These are phyloP conservation scores for Penicillium sp. DNA, from an alignment of 2,329 filamentous ascomycete species.

Conservation along the genomic window DNA sequence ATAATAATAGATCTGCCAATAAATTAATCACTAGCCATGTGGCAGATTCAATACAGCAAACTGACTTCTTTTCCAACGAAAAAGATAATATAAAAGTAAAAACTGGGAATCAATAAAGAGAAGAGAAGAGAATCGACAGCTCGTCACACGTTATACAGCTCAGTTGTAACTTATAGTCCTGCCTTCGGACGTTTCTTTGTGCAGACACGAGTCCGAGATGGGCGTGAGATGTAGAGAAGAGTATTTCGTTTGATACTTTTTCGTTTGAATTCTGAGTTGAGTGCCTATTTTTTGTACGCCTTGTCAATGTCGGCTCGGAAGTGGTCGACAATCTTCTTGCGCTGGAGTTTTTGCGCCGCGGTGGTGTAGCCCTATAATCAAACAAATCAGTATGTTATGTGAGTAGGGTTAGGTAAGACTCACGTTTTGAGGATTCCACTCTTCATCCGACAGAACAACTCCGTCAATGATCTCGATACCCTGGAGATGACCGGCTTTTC, in stretches of 20 bases:
- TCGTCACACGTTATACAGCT: not conserved
- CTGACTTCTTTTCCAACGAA: not conserved
- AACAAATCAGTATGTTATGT: constrained; percentile 23
- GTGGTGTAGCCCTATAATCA: constrained; percentile 57
- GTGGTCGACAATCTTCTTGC: constrained; percentile 61
- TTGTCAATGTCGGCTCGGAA: constrained; percentile 60
- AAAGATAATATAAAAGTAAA: not conserved
- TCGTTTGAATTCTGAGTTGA: no score
- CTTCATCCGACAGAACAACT: constrained; percentile 43
- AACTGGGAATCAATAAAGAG: not conserved
- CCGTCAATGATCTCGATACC: constrained; percentile 43
- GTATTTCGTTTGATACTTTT: no score
- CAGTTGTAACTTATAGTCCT: not conserved
- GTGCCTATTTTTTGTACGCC: constrained; percentile 48
- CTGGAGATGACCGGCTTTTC: constrained; percentile 31
- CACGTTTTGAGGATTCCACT: constrained; percentile 43
- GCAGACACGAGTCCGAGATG: not conserved
- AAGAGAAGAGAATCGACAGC: not conserved
- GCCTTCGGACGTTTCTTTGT: not conserved
- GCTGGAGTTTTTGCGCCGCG: constrained; percentile 69
- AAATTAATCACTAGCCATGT: not conserved
- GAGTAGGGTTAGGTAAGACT: constrained; percentile 19
- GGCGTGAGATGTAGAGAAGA: no score
- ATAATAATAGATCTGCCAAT: not conserved
- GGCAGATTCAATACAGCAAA: not conserved